A percentile compares a stretch with the other conserved stretches of the same genome.
Conservation (phyloP, 2,329 filamentous ascomycete species). For the Aplosporella prunicola region DNA sequence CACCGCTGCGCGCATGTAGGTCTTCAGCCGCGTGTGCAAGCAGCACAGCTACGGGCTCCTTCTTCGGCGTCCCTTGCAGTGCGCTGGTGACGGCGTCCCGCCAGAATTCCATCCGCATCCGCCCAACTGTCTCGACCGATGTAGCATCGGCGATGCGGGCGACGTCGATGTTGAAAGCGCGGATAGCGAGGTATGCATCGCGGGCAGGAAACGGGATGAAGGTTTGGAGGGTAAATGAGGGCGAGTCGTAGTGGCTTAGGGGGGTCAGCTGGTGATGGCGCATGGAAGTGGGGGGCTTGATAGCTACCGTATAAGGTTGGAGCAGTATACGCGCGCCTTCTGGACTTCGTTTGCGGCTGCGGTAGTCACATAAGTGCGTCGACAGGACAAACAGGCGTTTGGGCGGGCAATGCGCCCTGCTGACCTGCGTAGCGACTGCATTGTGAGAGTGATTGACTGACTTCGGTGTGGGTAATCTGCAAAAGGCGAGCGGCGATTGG, state of each 20-base stretch:
- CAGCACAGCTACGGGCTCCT: conserved; percentile 83
- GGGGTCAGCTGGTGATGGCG: background rate
- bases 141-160: conserved; percentile 83
- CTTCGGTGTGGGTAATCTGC: no score
- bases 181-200: conserved; percentile 81
- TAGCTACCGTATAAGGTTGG: conserved; percentile 46
- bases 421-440: no score
- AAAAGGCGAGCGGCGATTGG: conserved; percentile 9
- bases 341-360: conserved; percentile 39
- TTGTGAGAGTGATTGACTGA: no score
- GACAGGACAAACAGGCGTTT: conserved; percentile 3
- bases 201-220: conserved; percentile 68
- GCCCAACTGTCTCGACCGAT: conserved; percentile 75
- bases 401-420: conserved; percentile 5
- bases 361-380: conserved; percentile 7
- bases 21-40: conserved; percentile 62
- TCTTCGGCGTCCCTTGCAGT: conserved; percentile 68
- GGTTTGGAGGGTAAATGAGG: conserved; percentile 75
- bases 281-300: background rate
- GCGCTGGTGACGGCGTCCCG: conserved; percentile 72
- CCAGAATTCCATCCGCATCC: conserved; percentile 93
- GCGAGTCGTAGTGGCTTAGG: conserved; percentile 72
- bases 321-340: conserved; percentile 49
- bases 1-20: conserved; percentile 38
- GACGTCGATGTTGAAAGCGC: conserved; percentile 87